Evolutionary conservation across 2,329 filamentous ascomycete genomes (phyloP).

Genomic region (Xenoacremonium recifei): DNA sequence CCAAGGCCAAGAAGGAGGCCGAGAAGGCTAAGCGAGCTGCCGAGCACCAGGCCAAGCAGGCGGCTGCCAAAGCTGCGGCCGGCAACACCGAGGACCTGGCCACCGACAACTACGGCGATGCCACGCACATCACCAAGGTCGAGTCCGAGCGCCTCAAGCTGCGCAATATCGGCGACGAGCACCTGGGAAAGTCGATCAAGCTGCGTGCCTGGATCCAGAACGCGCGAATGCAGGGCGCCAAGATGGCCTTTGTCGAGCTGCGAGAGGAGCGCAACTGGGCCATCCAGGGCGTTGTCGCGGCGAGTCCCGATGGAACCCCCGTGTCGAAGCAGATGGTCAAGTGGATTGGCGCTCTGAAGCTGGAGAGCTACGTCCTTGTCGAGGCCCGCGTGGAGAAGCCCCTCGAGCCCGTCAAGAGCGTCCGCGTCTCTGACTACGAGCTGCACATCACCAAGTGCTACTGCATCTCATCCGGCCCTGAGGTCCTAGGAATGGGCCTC

Average conservation of each 20-base stretch:
- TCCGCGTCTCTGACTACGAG: conserved; percentile 76
- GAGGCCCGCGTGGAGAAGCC: conserved; percentile 81
- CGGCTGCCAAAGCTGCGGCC: conserved; percentile 63
- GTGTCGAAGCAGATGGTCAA: conserved; percentile 92
- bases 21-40: conserved; percentile 71
- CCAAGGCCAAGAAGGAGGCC: conserved; percentile 86
- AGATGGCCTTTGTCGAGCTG: conserved; percentile 88
- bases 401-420: conserved; percentile 84
- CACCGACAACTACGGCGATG: conserved; percentile 77
- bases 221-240: conserved; percentile 82
- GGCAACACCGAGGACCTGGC: conserved; percentile 67
- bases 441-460: conserved; percentile 87
- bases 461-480: conserved; percentile 64
- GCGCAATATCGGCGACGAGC: conserved; percentile 59
- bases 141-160: conserved; percentile 60
- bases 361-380: conserved; percentile 80
- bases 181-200: conserved; percentile 69
- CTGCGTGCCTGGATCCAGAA: conserved; percentile 85
- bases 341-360: conserved; percentile 71
- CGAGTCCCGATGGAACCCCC: conserved; percentile 61
- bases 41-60: conserved; percentile 72
- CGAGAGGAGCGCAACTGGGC: conserved; percentile 72
- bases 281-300: conserved; percentile 77
- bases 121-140: conserved; percentile 57
- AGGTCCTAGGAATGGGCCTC: conserved; percentile 57